These are phyloP conservation scores for Kwoniella sp. DNA, from an alignment of 768 basidiomycete genomes.

Conservation along the genomic window DNA sequence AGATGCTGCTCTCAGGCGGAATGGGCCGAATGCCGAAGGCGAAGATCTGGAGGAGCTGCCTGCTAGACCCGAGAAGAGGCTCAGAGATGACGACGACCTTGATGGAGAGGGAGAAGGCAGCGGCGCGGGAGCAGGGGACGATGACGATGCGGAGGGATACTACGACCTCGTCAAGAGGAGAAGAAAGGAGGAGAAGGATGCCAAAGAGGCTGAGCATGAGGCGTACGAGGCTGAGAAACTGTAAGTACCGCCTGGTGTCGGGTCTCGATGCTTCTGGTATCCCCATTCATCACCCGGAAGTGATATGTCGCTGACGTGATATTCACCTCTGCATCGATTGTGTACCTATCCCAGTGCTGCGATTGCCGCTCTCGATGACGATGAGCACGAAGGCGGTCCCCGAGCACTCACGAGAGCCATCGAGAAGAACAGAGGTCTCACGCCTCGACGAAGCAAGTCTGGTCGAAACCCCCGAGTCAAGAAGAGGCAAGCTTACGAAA, in stretches of 20 bases:
- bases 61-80: conserved; percentile 58
- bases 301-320: conserved; percentile 1
- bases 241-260: conserved; percentile 26
- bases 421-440: conserved; percentile 89
- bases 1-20: conserved; percentile 52
- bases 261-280: not conserved
- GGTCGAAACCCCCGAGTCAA: conserved; percentile 97
- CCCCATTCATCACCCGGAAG: not conserved
- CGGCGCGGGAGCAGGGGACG: conserved; percentile 41
- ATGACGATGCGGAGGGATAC: conserved; percentile 68
- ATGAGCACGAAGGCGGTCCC: conserved; percentile 66
- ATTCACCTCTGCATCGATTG: too few species aligned
- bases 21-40: conserved; percentile 57
- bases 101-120: conserved; percentile 22
- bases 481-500: conserved; percentile 87
- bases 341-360: conserved; percentile 8
- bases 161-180: conserved; percentile 84
- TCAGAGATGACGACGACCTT: conserved; percentile 35
- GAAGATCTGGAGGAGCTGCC: conserved; percentile 50
- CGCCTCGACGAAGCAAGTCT: conserved; percentile 81
- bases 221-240: conserved; percentile 55
- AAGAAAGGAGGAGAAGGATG: conserved; percentile 70
- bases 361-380: conserved; percentile 46
- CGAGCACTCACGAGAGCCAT: conserved; percentile 88
- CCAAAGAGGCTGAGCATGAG: conserved; percentile 82